Base-by-base conservation (phyloP, 164 flowering plant species). In the Vitis rotundifolia region DNA sequence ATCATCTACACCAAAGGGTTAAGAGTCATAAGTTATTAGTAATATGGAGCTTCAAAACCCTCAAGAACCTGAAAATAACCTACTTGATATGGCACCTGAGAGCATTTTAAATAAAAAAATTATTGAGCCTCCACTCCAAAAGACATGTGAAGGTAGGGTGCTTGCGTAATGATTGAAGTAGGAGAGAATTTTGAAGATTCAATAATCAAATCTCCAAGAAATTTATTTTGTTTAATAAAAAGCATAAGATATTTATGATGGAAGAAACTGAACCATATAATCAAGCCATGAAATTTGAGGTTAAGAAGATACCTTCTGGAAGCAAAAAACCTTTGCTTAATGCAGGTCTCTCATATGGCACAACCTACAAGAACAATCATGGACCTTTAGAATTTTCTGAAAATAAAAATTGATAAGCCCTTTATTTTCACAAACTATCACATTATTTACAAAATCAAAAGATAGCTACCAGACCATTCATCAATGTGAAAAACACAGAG, bases 341-440 rank as follows among this genome's bases (percentile, higher is more conserved):
- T 50, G 94, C 98, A 56, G 99, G 98, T 76, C 99, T 87, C 76
- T 93, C 99, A 76, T 95, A 93, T 51, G 99, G 98, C 37, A 86
- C 89, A 78, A 93, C 94, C 99, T 94, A 78, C 66, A 71, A 79
- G 52, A 67, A 44, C 58, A 61, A 10, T 37, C 7, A 6, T 37
- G 44, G 5, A 37, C 0, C 44, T 37, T 37, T 6, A 37, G 7
- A 37, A 37, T 37, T 37, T 2, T 37, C 44, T 37, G 44, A 37
- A 37, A 37, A 37, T 37, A 5, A 22, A 22, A 22, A 22, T 22
- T 22, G 26, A 37, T 5, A 37, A 37, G 44, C 7, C 6, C 44
- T 37, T 61, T 37, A 37, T 61, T 15, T 22, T 64, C 29, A 53
- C 16, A 12, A 53, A 53, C 3, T 53, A 53, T 53, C 56, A 53